Evolutionary conservation across 306 rosid genomes (phyloP).

Genomic region (Glycyrrhiza uralensis): DNA sequence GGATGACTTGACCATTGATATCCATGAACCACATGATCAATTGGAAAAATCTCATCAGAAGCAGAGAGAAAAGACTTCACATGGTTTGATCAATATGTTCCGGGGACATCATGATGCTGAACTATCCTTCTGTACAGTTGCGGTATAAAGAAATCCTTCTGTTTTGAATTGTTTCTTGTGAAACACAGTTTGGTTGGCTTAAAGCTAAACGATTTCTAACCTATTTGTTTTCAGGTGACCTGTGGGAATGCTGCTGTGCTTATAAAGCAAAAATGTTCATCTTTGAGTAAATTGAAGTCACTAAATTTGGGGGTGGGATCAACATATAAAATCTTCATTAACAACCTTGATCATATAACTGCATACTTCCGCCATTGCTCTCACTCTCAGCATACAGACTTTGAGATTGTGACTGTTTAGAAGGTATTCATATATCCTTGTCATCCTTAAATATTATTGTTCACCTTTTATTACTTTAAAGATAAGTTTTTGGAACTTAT

Average conservation of each 20-base stretch:
- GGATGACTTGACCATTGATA: constrained; percentile 34
- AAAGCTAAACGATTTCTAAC: neutral
- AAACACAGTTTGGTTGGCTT: neutral
- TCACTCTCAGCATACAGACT: constrained; percentile 35
- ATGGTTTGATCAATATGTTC: constrained; percentile 42
- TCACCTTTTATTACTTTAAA: neutral
- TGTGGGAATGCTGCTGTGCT: constrained; percentile 23
- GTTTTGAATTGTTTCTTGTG: neutral
- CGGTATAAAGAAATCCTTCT: neutral
- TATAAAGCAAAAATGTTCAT: constrained; percentile 6
- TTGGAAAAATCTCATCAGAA: constrained; percentile 22
- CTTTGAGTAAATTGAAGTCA: neutral
- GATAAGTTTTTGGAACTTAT: neutral
- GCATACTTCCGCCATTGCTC: constrained; percentile 32
- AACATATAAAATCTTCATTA: constrained; percentile 14
- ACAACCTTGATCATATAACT: constrained; percentile 11
- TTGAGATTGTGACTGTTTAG: constrained; percentile 28
- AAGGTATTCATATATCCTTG: constrained; percentile 25
- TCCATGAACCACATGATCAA: constrained; percentile 30
- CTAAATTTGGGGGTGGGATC: neutral
- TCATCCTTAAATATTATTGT: constrained; percentile 1
- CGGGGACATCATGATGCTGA: constrained; percentile 28
- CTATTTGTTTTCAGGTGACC: constrained; percentile 26
- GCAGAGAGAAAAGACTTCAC: constrained; percentile 19
- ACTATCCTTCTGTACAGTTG: constrained; percentile 7